Evolutionary conservation across 1,139 yeast species (phyloP), one percentile per base, ranked within the genome.

Genomic region (Debaryomyces sp.): DNA sequence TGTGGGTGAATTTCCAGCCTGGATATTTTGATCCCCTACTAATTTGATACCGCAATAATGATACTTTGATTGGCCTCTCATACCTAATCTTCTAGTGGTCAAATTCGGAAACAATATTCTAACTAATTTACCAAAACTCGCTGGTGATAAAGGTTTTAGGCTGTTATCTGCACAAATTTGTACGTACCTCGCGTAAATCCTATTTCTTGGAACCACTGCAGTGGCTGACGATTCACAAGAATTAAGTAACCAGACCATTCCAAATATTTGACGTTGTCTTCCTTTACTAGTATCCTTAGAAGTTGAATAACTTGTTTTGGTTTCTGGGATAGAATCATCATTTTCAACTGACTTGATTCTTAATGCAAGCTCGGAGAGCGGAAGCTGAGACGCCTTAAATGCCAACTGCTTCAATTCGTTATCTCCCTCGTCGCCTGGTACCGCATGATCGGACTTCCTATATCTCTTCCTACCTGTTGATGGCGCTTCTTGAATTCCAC

Each of bases 1-100:
- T 5, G 54, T 52, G 2, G 71, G 69, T 8, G 71, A 64, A 22
- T 58, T 59, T n/a, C 53, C 52, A 15, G 53, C 40, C 49, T 61
- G 60, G 58, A 61, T 49, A 46, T 60, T 60, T 38, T 62, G 72
- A 44, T 82, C 88, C 7, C 82, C 87, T 18, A 80, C 69, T 46
- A 91, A 66, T 57, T 79, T 80, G 46, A 91, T 75, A 1, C 97
- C 97, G 68, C 96, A 89, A 64, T 91, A 92, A 63, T 91, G 96
- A 64, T 92, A 91, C 61, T 89, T 89, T 18, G 94, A 85, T 61
- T 88, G 92, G 7, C 97, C 97, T 47, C 97, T 76, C 68, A 87
- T 85, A 10, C 97, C 98, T 51, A 91, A 73, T 52, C 98, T 77
- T 57, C 97, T 78, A 0, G 96, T 89, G 29, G 89, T 85, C 54